Conservation (phyloP, 23 red algal species). For the Gracilariopsis chorda region DNA sequence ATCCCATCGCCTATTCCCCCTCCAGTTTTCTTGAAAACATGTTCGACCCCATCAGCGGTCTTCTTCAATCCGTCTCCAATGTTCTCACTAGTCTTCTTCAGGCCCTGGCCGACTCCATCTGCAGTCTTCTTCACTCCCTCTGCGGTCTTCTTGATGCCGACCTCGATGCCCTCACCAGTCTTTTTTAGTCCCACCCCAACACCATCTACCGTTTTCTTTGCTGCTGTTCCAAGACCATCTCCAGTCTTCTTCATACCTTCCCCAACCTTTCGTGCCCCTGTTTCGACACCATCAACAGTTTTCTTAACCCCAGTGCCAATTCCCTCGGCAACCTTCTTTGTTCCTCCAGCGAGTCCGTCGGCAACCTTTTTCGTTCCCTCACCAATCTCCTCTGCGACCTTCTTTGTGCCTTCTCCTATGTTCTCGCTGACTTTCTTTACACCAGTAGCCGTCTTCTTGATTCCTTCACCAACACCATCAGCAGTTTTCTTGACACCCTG, state of each 20-base stretch:
- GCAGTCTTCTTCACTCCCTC: slow-evolving; percentile 44
- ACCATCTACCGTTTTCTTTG: slow-evolving; percentile 31
- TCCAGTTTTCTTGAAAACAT: slow-evolving; percentile 33
- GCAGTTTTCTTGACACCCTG: slow-evolving; percentile 52
- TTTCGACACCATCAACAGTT: slow-evolving; percentile 55
- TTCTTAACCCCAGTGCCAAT: slow-evolving; percentile 61
- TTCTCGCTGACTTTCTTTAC: slow-evolving; percentile 41
- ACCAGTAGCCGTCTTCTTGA: slow-evolving; percentile 43
- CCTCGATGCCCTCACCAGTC: slow-evolving; percentile 9
- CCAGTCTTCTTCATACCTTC: slow-evolving; percentile 53
- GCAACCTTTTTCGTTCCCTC: slow-evolving; percentile 43
- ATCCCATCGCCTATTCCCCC: slow-evolving; percentile 42
- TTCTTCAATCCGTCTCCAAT: slow-evolving; percentile 48
- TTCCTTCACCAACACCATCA: slow-evolving; percentile 40
- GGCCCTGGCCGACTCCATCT: slow-evolving; percentile 21
- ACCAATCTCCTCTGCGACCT: slow-evolving; percentile 41
- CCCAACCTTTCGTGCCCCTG: slow-evolving; percentile 39
- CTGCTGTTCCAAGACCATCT: slow-evolving; percentile 2
- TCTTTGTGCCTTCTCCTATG: slow-evolving; percentile 34
- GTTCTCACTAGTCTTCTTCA: slow-evolving; percentile 49
- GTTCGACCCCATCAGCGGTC: slow-evolving; percentile 23
- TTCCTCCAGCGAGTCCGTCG: slow-evolving; percentile 28
- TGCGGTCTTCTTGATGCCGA: slow-evolving; percentile 27
- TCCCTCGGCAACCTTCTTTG: slow-evolving; percentile 43
- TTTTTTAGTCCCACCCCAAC: slow-evolving; percentile 6